These are phyloP conservation scores for Cladosporium sp. DNA, from an alignment of 2,329 filamentous ascomycete species.

Conservation along the genomic window DNA sequence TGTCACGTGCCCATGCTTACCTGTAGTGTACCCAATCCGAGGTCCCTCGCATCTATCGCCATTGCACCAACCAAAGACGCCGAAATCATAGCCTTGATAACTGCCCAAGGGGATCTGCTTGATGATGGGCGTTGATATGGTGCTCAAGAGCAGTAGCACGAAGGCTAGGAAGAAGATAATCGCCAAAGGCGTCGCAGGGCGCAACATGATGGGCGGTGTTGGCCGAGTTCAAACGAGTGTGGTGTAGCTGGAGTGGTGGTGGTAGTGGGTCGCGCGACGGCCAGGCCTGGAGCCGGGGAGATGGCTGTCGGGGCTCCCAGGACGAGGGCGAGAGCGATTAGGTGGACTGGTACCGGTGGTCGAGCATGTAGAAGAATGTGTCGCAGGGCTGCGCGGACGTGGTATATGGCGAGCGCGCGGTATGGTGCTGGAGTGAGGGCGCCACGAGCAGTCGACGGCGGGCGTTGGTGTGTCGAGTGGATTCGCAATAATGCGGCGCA, in stretches of 20 bases:
- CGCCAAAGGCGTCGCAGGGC: slow-evolving; percentile 88
- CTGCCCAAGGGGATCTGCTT: slow-evolving; percentile 79
- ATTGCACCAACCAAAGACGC: slow-evolving; percentile 88
- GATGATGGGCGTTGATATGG: slow-evolving; percentile 89
- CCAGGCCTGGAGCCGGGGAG: slow-evolving; percentile 1
- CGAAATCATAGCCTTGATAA: slow-evolving; percentile 76
- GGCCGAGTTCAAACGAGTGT: slow-evolving; percentile 23
- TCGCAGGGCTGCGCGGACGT: background rate
- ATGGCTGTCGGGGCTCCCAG: background rate
- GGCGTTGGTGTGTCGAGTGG: background rate
- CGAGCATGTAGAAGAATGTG: slow-evolving; percentile 10
- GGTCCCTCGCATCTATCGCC: slow-evolving; percentile 67
- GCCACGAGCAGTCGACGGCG: background rate
- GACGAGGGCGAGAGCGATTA: slow-evolving; percentile 1
- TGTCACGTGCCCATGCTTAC: slow-evolving; percentile 55
- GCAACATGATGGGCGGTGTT: slow-evolving; percentile 62
- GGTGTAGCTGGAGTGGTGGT: slow-evolving; percentile 9
- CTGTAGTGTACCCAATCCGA: slow-evolving; percentile 81
- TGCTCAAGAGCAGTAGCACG: slow-evolving; percentile 78
- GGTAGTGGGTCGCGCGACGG: slow-evolving; percentile 12
- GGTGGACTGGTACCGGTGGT: background rate
- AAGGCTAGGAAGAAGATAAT: slow-evolving; percentile 85
- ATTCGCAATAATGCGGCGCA: slow-evolving; percentile 15
- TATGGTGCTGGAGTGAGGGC: background rate
- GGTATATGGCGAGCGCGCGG: background rate